Percentiles rank a stretch among this genome's conserved stretches.
Evolutionary conservation across 352 stramenopile species (phyloP).

Genomic region (Lagenidium giganteum): DNA sequence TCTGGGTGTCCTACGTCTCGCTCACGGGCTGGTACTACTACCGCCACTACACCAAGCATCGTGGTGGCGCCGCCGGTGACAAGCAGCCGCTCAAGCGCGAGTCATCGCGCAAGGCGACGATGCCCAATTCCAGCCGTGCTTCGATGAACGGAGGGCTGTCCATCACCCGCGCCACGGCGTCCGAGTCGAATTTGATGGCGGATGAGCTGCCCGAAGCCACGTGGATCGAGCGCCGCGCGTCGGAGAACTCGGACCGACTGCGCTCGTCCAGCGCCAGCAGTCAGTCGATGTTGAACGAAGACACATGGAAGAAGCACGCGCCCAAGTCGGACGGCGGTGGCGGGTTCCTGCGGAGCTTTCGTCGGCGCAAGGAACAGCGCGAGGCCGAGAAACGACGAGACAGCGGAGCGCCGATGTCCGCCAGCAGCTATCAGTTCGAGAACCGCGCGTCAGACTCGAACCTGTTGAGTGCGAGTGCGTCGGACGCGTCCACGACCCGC

Average conservation of each 20-base stretch:
- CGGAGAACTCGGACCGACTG: constrained; percentile 35
- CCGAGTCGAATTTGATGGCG: background rate
- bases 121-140: background rate
- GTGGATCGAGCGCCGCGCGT: too few relatives aligned
- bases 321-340: too few relatives aligned
- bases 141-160: too few relatives aligned
- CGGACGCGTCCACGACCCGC: constrained; percentile 22
- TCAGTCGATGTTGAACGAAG: constrained; percentile 29
- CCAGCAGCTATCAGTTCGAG: background rate
- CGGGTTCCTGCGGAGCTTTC: background rate
- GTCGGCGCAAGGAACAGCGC: constrained; percentile 13
- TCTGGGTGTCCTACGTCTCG: constrained; percentile 68
- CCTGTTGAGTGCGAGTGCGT: constrained; percentile 22
- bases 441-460: background rate
- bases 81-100: background rate
- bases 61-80: constrained; percentile 11
- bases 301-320: constrained; percentile 22
- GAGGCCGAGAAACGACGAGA: constrained; percentile 9
- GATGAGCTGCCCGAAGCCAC: too few relatives aligned
- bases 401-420: background rate
- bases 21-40: constrained; percentile 86
- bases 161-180: too few relatives aligned
- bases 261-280: constrained; percentile 55
- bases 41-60: constrained; percentile 65
- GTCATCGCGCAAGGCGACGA: too few relatives aligned